phyloP scores from a whole-genome alignment of 2,329 filamentous ascomycete genomes.

The Diplodia intermedia region DNA sequence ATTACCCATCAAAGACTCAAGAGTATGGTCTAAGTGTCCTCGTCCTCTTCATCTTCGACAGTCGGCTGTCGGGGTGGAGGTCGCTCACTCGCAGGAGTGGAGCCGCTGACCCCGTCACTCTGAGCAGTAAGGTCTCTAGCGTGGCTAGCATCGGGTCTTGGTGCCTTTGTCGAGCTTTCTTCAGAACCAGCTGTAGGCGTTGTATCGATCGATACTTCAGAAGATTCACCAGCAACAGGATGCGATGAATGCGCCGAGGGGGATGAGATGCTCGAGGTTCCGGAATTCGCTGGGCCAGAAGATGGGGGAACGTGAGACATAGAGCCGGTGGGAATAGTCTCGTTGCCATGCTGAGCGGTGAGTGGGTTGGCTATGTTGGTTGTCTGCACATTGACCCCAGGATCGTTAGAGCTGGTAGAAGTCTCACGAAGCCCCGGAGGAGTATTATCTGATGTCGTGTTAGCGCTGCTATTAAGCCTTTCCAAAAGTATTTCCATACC shows the following conservation, averaged over 20 bases:
- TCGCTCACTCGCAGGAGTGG: background rate
- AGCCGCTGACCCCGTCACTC: background rate
- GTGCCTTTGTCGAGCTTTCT: background rate
- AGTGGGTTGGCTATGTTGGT: background rate
- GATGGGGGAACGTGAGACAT: background rate
- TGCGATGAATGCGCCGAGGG: background rate
- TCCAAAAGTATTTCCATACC: background rate
- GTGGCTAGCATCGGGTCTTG: background rate
- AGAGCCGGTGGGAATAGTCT: background rate
- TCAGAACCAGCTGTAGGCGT: background rate
- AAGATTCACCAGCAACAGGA: background rate
- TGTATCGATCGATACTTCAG: background rate
- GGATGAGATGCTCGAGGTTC: background rate
- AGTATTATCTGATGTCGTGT: background rate
- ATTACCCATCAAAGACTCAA: background rate
- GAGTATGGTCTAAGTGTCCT: background rate
- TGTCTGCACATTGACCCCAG: background rate
- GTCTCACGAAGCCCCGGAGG: background rate
- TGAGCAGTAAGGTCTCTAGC: background rate
- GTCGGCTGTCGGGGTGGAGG: constrained; percentile 7
- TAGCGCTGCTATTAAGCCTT: background rate
- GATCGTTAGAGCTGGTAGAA: background rate
- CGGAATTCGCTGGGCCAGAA: background rate
- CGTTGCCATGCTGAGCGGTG: background rate
- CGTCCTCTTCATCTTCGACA: constrained; percentile 29